Evolutionary conservation across 805 yeast genomes (phyloP).

Genomic region (Kodamaea restingae): DNA sequence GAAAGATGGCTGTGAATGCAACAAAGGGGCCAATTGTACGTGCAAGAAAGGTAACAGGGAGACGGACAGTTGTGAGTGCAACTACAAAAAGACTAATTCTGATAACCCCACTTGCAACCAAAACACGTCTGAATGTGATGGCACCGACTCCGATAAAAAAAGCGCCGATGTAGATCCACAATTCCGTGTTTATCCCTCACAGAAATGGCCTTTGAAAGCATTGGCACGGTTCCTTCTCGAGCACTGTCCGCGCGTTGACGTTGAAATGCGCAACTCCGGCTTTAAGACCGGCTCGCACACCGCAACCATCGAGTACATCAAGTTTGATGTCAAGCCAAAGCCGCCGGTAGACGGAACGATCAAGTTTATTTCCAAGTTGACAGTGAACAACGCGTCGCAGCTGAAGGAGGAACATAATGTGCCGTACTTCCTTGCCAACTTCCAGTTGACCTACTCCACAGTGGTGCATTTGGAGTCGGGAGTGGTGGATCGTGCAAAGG

Average conservation of each 20-base stretch:
- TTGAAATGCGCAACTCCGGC: constrained; percentile 19
- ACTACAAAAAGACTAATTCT: background rate
- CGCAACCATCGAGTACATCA: constrained; percentile 17
- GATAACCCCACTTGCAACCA: background rate
- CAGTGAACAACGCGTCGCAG: constrained; percentile 11
- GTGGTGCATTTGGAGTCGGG: constrained; percentile 17
- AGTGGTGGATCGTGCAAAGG: constrained; percentile 14
- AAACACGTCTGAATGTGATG: background rate
- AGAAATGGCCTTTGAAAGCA: constrained; percentile 7
- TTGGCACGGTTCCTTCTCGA: constrained; percentile 14
- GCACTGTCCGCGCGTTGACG: constrained; percentile 19
- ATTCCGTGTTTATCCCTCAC: constrained; percentile 16
- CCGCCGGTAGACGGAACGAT: constrained; percentile 14
- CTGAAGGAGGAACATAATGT: constrained; percentile 9
- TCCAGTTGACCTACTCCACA: constrained; percentile 13
- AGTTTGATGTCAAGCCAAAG: constrained; percentile 18
- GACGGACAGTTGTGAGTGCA: background rate
- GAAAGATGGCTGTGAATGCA: too few species aligned
- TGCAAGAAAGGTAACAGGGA: too few species aligned
- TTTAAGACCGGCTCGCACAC: constrained; percentile 5
- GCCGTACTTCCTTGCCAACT: constrained; percentile 3
- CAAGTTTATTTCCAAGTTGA: constrained; percentile 16
- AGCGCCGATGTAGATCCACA: background rate
- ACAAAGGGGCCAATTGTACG: too few species aligned
- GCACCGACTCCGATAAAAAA: too few species aligned